phyloP scores from a whole-genome alignment of 1,284 basidiomycete species.

The Trametes versicolor region DNA sequence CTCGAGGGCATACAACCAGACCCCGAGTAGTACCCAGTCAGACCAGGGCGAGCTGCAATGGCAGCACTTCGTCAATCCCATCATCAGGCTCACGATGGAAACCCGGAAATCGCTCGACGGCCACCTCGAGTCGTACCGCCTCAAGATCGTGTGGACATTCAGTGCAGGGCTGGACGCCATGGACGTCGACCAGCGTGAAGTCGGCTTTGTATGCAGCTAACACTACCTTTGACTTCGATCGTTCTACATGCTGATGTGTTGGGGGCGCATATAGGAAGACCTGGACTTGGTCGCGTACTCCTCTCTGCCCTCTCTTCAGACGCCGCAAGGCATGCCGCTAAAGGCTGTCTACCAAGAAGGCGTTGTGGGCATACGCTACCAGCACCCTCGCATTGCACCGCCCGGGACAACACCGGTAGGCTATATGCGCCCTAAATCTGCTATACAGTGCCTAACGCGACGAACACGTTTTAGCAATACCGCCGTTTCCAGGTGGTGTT shows the following conservation, averaged over 20 bases:
- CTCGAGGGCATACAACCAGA: constrained; percentile 63
- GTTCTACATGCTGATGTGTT: background rate
- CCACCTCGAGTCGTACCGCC: constrained; percentile 65
- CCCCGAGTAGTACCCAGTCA: constrained; percentile 36
- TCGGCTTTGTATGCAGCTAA: constrained; percentile 65
- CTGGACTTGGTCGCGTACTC: constrained; percentile 76
- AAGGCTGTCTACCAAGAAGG: constrained; percentile 80
- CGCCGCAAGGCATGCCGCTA: constrained; percentile 65
- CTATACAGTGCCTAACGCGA: constrained; percentile 5
- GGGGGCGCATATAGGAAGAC: constrained; percentile 63
- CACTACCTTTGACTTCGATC: no score
- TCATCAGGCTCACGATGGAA: constrained; percentile 71
- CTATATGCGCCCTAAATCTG: constrained; percentile 22
- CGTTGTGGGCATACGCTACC: constrained; percentile 77
- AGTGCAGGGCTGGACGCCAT: constrained; percentile 49
- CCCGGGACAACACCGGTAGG: constrained; percentile 52
- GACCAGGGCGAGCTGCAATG: constrained; percentile 55
- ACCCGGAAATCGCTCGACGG: constrained; percentile 57
- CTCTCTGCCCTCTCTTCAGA: constrained; percentile 46
- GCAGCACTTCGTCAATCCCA: constrained; percentile 81
- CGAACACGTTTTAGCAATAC: constrained; percentile 55
- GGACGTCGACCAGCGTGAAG: constrained; percentile 57
- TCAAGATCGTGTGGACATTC: constrained; percentile 72
- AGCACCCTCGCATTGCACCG: constrained; percentile 56
- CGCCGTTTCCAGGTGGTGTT: constrained; percentile 82